Evolutionary conservation across 305 asterid genomes (phyloP), one percentile per base, ranked within the genome.

Genomic region (Caryopteris hybrid): DNA sequence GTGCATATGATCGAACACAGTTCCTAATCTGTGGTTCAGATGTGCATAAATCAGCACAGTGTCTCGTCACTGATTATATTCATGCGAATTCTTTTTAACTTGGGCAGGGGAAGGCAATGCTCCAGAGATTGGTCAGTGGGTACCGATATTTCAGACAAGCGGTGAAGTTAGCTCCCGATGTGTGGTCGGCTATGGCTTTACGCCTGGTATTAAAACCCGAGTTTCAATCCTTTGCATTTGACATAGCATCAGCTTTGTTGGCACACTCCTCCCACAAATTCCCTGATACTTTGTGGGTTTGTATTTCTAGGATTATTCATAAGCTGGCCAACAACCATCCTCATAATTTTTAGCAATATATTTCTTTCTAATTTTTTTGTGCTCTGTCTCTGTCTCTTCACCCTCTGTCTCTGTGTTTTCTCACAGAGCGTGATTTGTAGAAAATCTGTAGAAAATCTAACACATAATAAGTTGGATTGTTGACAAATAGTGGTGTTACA

Each of bases 161-260:
- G n/a, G 85, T 86, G 75, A 82, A n/a, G 75, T 74, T 84, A 64
- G 85, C 95, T 68, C 99, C 99, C 2, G 89, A 82, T 70, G 75
- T 75, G 61, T 91, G 99, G 99, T 52, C 81, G 21, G 88, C 96
- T 5, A 83, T 93, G 97, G 80, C 80, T 10, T 20, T 93, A 43
- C 90, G 99, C 25, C 64, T 87, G 34, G 74, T 85, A 18, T 21
- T 80, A 18, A 88, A 86, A 68, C 86, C 90, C 0, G 95, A 93
- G 81, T 87, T 93, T 64, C 95, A 81, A 61, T 80, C 77, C 34
- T 93, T 93, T 73, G 84, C 81, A 55, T 76, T 73, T 13, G 91
- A 84, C 59, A 36, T 85, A 14, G 38, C 80, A n/a, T 85, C 86
- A 22, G 94, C 96, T 21, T 68, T 88, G 41, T 34, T 54, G 50